Percentiles rank a stretch among this genome's conserved stretches.
These are phyloP conservation scores for Cyclostephanos invisitatus DNA, from an alignment of 108 stramenopile genomes.

Conservation along the genomic window DNA sequence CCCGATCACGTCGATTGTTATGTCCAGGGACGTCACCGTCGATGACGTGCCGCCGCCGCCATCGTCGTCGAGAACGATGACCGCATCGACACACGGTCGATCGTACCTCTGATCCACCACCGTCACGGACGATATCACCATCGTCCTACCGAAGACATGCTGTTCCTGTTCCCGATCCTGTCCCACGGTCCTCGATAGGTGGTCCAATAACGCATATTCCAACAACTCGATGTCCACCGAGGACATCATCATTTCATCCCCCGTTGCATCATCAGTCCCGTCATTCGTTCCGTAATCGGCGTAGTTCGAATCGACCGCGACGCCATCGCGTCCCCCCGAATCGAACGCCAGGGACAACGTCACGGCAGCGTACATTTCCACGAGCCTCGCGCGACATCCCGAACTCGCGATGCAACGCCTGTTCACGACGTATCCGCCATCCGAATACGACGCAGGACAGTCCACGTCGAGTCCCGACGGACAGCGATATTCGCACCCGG, in stretches of 20 bases:
- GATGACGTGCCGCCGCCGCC: background rate
- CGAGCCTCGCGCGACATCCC: constrained; percentile 16
- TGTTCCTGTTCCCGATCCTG: too few species aligned
- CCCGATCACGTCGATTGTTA: constrained; percentile 5
- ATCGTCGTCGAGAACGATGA: background rate
- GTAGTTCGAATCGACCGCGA: background rate
- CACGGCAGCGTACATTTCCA: constrained; percentile 6
- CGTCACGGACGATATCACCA: constrained; percentile 1
- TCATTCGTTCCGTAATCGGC: background rate
- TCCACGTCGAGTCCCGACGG: constrained; percentile 21
- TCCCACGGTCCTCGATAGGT: background rate
- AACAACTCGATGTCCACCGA: too few species aligned
- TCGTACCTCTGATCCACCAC: constrained; percentile 14
- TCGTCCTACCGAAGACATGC: background rate
- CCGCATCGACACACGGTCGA: constrained; percentile 21
- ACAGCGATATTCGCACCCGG: constrained; percentile 9
- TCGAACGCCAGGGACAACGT: constrained; percentile 13
- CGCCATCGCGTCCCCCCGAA: background rate
- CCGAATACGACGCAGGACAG: constrained; percentile 8
- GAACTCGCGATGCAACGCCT: constrained; percentile 17
- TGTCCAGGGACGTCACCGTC: constrained; percentile 7
- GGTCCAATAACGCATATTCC: too few species aligned
- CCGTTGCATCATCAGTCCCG: too few species aligned
- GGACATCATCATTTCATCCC: too few species aligned
- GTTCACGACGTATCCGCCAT: too few species aligned